Evolutionary conservation across 2,329 filamentous ascomycete genomes (phyloP), one percentile per base, ranked within the genome.

Genomic region (Lasiodiplodia citricola): DNA sequence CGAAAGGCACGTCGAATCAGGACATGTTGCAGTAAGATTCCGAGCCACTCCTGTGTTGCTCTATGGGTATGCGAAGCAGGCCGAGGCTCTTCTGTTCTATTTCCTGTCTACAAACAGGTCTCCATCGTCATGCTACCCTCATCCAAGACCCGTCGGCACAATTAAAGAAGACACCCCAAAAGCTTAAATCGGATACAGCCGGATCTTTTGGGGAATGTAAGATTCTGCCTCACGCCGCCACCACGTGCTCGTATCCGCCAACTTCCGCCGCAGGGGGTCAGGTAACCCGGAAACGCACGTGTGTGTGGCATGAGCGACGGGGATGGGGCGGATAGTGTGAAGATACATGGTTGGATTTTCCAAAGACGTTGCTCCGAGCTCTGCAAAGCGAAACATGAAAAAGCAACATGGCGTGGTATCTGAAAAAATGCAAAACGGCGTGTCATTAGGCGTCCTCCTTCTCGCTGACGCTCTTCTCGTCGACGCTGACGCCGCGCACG

Each of bases 401-500:
- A 60, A 28, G 18, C 47, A 64, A 64, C 60, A 64, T 64, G 31
- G 60, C 60, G 60, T 64, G 60, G 60, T 64, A 64, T 64, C 60
- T 64, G 60, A 23, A 52, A 52, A 57, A 66, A 66, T 35, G 54
- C 64, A 66, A 41, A 56, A 56, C 50, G 21, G 31, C 60, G 21
- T 64, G 60, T 64, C 60, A 25, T 62, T 66, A 66, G 14, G 55
- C 55, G 44, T 67, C 65, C 56, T 67, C 65, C 65, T 67, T 67
- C 44, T 67, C 65, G 16, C 65, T 67, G 54, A 55, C 65, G 56
- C 65, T 67, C 67, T 68, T 68, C 67, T 68, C 67, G 67, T 64
- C 60, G 51, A 68, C 52, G 57, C 66, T 67, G 66, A 28, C 41
- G 56, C 66, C 52, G 28, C 50, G 47, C 7, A 58, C 52, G 23